These are phyloP conservation scores for Aspergillus pseudoglaucus DNA, from an alignment of 2,329 filamentous ascomycete genomes.

Conservation along the genomic window DNA sequence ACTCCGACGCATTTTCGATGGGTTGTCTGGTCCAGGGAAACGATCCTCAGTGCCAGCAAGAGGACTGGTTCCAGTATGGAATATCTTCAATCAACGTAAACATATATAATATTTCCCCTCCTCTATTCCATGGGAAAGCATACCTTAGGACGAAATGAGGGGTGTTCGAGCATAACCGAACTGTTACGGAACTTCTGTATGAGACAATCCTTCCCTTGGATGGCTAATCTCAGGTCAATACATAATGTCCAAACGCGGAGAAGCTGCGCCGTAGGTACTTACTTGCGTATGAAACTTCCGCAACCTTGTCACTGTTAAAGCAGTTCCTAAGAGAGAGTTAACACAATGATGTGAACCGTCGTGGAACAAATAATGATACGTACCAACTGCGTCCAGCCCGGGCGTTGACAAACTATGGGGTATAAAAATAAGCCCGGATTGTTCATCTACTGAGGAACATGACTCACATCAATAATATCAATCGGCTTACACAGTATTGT, in stretches of 20 bases:
- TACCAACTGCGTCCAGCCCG: conserved; percentile 66
- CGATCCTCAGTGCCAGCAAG: conserved; percentile 63
- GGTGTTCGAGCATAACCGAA: conserved; percentile 83
- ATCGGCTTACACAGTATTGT: conserved; percentile 50
- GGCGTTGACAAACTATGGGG: conserved; percentile 61
- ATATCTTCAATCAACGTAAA: conserved; percentile 42
- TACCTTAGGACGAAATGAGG: conserved; percentile 78
- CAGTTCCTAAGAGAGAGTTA: conserved; percentile 54
- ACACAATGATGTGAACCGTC: conserved; percentile 4
- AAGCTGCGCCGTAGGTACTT: conserved; percentile 30
- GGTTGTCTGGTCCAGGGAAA: conserved; percentile 76
- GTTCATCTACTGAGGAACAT: conserved; percentile 10
- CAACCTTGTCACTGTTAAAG: conserved; percentile 76
- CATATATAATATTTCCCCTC: background rate
- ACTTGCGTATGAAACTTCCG: conserved; percentile 95
- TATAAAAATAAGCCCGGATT: conserved; percentile 22
- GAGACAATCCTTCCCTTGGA: conserved; percentile 85
- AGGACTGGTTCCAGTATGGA: conserved; percentile 44
- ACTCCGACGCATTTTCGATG: conserved; percentile 79
- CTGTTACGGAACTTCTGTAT: conserved; percentile 96
- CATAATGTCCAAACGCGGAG: background rate
- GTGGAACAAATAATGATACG: conserved; percentile 6
- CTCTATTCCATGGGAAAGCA: conserved; percentile 4
- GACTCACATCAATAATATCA: conserved; percentile 63
- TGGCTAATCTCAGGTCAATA: conserved; percentile 49